phyloP scores from a whole-genome alignment of 1,139 yeast species.

The Taphrina pruni region DNA sequence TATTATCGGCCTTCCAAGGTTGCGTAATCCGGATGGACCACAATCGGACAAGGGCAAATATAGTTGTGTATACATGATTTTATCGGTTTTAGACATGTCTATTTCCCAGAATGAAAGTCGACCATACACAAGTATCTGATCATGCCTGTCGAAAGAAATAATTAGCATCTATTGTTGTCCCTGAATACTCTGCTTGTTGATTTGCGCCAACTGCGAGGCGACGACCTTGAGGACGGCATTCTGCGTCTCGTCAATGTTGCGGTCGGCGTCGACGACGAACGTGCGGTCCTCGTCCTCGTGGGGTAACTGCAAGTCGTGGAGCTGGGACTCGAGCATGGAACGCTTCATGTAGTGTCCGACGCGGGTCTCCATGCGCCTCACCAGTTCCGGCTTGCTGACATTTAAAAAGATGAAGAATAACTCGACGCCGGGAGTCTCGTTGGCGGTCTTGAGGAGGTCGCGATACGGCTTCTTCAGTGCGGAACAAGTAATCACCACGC shows the following conservation, averaged over 20 bases:
- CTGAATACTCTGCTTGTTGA: conserved; percentile 20
- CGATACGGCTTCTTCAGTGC: conserved; percentile 78
- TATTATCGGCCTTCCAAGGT: too few species aligned
- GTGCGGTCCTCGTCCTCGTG: conserved; percentile 24
- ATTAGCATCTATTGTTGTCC: background rate
- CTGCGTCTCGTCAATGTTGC: conserved; percentile 21
- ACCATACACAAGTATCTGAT: too few species aligned
- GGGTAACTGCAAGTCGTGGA: conserved; percentile 37
- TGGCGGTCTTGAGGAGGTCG: conserved; percentile 57
- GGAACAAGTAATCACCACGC: conserved; percentile 75
- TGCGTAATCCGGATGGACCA: too few species aligned
- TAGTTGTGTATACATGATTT: too few species aligned
- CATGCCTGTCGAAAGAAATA: too few species aligned
- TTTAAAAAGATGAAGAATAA: conserved; percentile 70
- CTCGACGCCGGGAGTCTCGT: conserved; percentile 50
- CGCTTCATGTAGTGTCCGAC: conserved; percentile 74
- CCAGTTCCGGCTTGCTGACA: conserved; percentile 66
- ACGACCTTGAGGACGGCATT: conserved; percentile 26
- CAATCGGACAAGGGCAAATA: too few species aligned
- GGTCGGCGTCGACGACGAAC: conserved; percentile 31
- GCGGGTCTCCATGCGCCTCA: conserved; percentile 65
- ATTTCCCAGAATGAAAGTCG: too few species aligned
- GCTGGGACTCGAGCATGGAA: conserved; percentile 41
- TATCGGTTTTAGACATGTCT: too few species aligned
- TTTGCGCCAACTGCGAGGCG: conserved; percentile 2